Conservation (phyloP, 1,284 basidiomycete genomes). For the Cutaneotrichosporon spelunceum region DNA sequence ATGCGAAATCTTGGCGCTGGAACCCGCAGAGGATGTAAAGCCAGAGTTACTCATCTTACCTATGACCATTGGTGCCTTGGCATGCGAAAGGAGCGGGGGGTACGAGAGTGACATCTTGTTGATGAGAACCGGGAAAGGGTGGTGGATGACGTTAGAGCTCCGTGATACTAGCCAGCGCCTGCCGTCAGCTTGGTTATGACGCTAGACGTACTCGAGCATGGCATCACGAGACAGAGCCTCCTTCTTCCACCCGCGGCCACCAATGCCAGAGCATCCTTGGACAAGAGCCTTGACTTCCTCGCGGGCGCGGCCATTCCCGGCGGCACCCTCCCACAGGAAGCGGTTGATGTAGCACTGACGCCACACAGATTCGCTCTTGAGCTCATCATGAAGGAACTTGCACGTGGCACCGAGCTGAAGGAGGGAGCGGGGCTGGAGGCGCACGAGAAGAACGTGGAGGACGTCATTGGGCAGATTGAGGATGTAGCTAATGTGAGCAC, state of each 20-base stretch:
- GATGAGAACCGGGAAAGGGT: constrained; percentile 38
- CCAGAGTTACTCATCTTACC: constrained; percentile 31
- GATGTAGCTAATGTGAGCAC: constrained; percentile 34
- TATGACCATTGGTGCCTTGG: constrained; percentile 24
- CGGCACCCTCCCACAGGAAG: constrained; percentile 36
- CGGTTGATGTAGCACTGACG: constrained; percentile 45
- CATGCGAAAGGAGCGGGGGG: constrained; percentile 23
- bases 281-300: constrained; percentile 32
- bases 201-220: constrained; percentile 43
- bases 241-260: constrained; percentile 23
- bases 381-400: constrained; percentile 29
- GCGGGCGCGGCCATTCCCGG: constrained; percentile 18
- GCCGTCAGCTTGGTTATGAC: background rate
- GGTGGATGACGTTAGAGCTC: constrained; percentile 34
- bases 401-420: constrained; percentile 36
- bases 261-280: constrained; percentile 21
- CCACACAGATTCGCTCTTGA: constrained; percentile 44
- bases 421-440: constrained; percentile 41
- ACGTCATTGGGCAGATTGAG: constrained; percentile 43
- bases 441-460: constrained; percentile 37
- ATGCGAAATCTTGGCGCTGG: constrained; percentile 36
- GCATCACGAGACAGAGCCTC: constrained; percentile 36
- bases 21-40: constrained; percentile 6
- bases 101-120: constrained; percentile 46
- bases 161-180: constrained; percentile 46